Conservation (phyloP, 2,329 filamentous ascomycete genomes). For the Herpomyces periplanetae region DNA sequence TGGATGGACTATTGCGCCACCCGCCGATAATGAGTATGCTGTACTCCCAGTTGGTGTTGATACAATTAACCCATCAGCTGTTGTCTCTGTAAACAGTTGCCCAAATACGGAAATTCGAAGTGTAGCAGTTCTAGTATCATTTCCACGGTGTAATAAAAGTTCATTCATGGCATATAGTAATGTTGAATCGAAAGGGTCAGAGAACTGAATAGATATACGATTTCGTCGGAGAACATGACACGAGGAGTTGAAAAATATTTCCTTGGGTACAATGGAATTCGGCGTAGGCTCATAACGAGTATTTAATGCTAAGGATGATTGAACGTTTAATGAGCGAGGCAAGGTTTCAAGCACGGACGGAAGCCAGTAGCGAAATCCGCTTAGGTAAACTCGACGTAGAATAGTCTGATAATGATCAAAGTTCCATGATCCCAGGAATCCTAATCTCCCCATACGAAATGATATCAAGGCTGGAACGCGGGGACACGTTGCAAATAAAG, state of each 20-base stretch:
- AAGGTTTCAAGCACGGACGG: too few species aligned
- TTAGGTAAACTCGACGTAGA: slow-evolving; percentile 74
- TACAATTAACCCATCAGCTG: slow-evolving; percentile 75
- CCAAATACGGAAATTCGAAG: slow-evolving; percentile 70
- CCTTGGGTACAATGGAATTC: too few species aligned
- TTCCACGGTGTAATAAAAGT: slow-evolving; percentile 61
- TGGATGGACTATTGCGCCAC: slow-evolving; percentile 74
- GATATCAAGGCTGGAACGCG: slow-evolving; percentile 63
- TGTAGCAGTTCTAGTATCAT: slow-evolving; percentile 55
- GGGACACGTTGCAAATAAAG: slow-evolving; percentile 39
- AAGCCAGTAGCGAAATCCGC: too few species aligned
- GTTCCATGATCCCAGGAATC: slow-evolving; percentile 86
- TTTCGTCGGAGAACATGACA: too few species aligned
- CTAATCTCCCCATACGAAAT: slow-evolving; percentile 85
- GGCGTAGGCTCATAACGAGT: too few species aligned
- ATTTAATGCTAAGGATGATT: too few species aligned
- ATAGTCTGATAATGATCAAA: slow-evolving; percentile 71
- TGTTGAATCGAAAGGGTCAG: too few species aligned
- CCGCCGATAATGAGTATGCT: slow-evolving; percentile 68
- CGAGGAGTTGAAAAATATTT: too few species aligned
- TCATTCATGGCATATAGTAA: slow-evolving; percentile 86
- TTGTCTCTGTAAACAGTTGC: slow-evolving; percentile 61
- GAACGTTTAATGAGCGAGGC: too few species aligned
- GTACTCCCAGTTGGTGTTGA: slow-evolving; percentile 80
- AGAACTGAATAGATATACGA: too few species aligned